Evolutionary conservation across 495 filamentous ascomycete species (phyloP).

Genomic region (Pseudotulostoma volvatum): DNA sequence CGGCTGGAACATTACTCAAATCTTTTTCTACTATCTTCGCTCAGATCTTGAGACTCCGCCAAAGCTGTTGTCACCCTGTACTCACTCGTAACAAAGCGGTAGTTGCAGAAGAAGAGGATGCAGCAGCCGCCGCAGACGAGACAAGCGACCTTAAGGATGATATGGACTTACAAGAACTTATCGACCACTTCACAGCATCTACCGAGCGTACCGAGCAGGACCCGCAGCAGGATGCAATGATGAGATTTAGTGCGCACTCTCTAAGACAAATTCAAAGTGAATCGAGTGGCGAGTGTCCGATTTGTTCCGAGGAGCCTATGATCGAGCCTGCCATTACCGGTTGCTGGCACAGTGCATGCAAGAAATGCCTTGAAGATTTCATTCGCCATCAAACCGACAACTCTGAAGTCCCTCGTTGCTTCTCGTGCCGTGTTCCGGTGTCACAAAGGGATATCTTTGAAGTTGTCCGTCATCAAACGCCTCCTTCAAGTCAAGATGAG

Average conservation of each 20-base stretch:
- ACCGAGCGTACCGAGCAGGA: conserved; percentile 41
- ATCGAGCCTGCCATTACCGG: conserved; percentile 81
- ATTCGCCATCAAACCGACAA: conserved; percentile 73
- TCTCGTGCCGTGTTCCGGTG: conserved; percentile 73
- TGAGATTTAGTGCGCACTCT: conserved; percentile 68
- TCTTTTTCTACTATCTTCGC: conserved; percentile 93
- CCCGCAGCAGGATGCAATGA: conserved; percentile 14
- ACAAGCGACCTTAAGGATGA: conserved; percentile 76
- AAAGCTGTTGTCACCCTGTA: conserved; percentile 86
- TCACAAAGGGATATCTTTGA: conserved; percentile 79
- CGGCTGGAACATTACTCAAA: conserved; percentile 83
- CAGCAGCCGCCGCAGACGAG: conserved; percentile 61
- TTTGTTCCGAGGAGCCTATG: conserved; percentile 92
- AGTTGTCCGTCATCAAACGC: conserved; percentile 45
- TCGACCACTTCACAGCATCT: conserved; percentile 60
- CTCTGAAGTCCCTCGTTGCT: conserved; percentile 60
- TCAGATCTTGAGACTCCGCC: conserved; percentile 83
- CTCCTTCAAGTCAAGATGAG: conserved; percentile 13
- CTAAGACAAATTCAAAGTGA: conserved; percentile 83
- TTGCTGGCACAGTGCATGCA: conserved; percentile 95
- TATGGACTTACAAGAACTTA: conserved; percentile 81
- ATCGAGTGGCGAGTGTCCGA: conserved; percentile 75
- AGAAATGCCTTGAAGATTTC: conserved; percentile 72
- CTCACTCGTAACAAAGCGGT: conserved; percentile 72
- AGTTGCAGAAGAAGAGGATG: conserved; percentile 77